Evolutionary conservation across 1,284 basidiomycete species (phyloP), one percentile per base, ranked within the genome.

Genomic region (Austroboletus olivaceoglutinosus): DNA sequence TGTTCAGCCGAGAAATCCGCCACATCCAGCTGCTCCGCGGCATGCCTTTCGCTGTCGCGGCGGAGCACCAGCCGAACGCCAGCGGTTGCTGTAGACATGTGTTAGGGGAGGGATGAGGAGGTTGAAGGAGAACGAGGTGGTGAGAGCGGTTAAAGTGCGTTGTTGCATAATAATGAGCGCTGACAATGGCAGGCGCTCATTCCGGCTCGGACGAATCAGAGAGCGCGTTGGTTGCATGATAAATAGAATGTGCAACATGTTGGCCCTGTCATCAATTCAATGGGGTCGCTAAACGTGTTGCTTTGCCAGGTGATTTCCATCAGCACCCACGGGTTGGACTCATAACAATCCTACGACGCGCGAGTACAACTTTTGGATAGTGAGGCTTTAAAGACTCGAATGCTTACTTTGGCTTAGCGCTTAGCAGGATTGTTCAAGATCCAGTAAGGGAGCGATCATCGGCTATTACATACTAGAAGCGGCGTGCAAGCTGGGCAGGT

Each of bases 1-100:
- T 51, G 43, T 1, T 47, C 56, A 0, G 40, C 22, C 2, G 2
- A 1, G 13, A 60, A 18, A 0, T 61, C 46, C 5, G 60, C 49
- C 10, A 59, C 49, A 19, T 61, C 62, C 29, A 15, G 6, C 5
- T 34, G 37, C 19, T 3, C n/a, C n/a, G n/a, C 10, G 4, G 7
- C 25, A 4, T 7, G 33, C 29, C 19, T 43, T 8, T 12, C 25
- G 2, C 38, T 23, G 5, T 30, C 15, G 21, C 3, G 39, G 18
- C 23, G 50, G 18, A 60, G n/a, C 1, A 16, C 25, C 7, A 58
- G 19, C 18, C 0, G 45, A 21, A 53, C 30, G 4, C 21, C 34
- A 27, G 19, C 31, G 2, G 47, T 47, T 45, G 48, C 42, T 29
- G 56, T 51, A 22, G 42, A 29, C 61, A 66, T 62, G 7, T 44